These are phyloP conservation scores for Lecanicillium sp. DNA, from an alignment of 2,329 filamentous ascomycete species.

Conservation along the genomic window DNA sequence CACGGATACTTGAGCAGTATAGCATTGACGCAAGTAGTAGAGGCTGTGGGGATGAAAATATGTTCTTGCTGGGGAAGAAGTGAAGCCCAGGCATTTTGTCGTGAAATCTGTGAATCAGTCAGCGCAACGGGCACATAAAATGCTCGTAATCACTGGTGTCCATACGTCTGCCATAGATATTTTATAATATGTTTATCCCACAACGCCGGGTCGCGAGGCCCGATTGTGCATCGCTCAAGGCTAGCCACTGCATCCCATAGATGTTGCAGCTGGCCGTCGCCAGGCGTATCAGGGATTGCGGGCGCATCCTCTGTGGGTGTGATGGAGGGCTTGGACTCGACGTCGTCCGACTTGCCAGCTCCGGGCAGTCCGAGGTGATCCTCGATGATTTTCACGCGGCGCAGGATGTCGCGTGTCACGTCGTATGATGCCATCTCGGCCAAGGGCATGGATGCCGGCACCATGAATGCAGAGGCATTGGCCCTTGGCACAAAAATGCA, in stretches of 20 bases:
- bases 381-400: slow-evolving; percentile 22
- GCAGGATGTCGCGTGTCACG: slow-evolving; percentile 14
- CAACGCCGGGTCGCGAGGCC: slow-evolving; percentile 21
- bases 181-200: slow-evolving; percentile 29
- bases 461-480: slow-evolving; percentile 25
- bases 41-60: slow-evolving; percentile 36
- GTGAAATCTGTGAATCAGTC: slow-evolving; percentile 32
- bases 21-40: slow-evolving; percentile 38
- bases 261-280: slow-evolving; percentile 15
- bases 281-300: slow-evolving; percentile 6
- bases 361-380: slow-evolving; percentile 21
- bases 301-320: slow-evolving; percentile 16
- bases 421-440: slow-evolving; percentile 7
- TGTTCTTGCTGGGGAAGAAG: slow-evolving; percentile 37
- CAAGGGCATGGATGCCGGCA: slow-evolving; percentile 2
- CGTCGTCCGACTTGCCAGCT: background rate
- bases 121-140: background rate
- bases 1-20: slow-evolving; percentile 34
- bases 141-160: too few relatives aligned
- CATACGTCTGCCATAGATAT: slow-evolving; percentile 28
- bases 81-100: slow-evolving; percentile 39
- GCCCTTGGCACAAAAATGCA: slow-evolving; percentile 36
- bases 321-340: background rate
- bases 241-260: slow-evolving; percentile 26
- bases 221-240: slow-evolving; percentile 23